Evolutionary conservation across 1,284 basidiomycete species (phyloP).

Genomic region (Apiotrichum sp.): DNA sequence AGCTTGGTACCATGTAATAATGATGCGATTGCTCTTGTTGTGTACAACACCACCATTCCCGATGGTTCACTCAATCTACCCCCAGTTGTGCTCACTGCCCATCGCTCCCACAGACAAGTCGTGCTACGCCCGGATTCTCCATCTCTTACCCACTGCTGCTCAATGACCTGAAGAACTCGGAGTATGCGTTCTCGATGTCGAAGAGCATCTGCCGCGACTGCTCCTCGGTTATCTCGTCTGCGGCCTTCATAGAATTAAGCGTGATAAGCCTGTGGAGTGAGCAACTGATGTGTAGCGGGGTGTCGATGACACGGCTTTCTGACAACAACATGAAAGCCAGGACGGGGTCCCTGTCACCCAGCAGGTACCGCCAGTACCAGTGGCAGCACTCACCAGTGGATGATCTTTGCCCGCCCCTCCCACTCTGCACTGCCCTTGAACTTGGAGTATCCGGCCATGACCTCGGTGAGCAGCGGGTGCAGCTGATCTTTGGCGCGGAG

Average conservation of each 20-base stretch:
- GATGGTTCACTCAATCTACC: no score
- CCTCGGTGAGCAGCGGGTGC: conserved; percentile 87
- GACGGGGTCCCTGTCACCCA: not conserved
- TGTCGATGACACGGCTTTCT: no score
- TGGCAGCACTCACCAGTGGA: conserved; percentile 66
- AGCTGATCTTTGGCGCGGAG: conserved; percentile 94
- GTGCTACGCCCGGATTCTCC: no score
- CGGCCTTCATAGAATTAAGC: conserved; percentile 93
- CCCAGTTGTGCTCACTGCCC: no score
- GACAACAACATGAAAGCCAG: no score
- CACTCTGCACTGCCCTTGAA: conserved; percentile 90
- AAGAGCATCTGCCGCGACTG: conserved; percentile 90
- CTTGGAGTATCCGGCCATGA: conserved; percentile 83
- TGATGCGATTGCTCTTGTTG: not conserved
- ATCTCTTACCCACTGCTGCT: conserved; percentile 13
- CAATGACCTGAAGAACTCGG: conserved; percentile 87
- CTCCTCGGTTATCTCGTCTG: conserved; percentile 92
- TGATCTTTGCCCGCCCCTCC: conserved; percentile 87
- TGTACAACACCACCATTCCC: not conserved
- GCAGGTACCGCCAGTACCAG: not conserved
- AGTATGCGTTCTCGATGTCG: conserved; percentile 94
- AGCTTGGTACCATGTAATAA: not conserved
- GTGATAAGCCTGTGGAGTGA: conserved; percentile 73
- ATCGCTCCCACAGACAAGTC: no score
- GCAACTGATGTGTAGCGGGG: not conserved